A percentile compares a stretch with the other conserved stretches of the same genome.
Conservation (phyloP, 2,329 filamentous ascomycete genomes). For the Pezicula rhizophila region DNA sequence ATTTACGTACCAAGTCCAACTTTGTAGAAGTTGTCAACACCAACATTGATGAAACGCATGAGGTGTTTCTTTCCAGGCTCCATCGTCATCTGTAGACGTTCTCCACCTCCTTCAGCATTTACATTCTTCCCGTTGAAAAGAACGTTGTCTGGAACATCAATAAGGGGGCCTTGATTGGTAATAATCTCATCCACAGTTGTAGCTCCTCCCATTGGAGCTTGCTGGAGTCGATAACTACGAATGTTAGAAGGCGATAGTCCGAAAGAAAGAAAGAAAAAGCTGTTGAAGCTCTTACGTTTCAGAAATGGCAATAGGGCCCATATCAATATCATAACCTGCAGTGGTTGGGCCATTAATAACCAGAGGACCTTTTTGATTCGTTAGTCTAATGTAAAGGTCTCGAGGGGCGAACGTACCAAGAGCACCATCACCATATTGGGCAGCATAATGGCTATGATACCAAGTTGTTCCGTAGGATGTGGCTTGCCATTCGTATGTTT, state of each 20-base stretch:
- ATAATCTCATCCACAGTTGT: slow-evolving; percentile 4
- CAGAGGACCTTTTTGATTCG: slow-evolving; percentile 37
- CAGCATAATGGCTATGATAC: slow-evolving; percentile 52
- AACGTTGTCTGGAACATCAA: slow-evolving; percentile 15
- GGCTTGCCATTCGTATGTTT: slow-evolving; percentile 3
- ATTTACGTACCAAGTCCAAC: slow-evolving; percentile 25
- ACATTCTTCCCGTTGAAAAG: slow-evolving; percentile 13
- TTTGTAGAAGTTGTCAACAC: slow-evolving; percentile 37
- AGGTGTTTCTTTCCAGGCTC: slow-evolving; percentile 29
- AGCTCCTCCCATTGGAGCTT: slow-evolving; percentile 9
- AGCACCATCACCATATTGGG: slow-evolving; percentile 44
- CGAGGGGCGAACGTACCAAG: slow-evolving; percentile 18
- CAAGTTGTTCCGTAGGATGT: slow-evolving; percentile 39
- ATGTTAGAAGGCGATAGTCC: not conserved
- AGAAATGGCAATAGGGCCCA: slow-evolving; percentile 38
- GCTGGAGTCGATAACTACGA: slow-evolving; percentile 22
- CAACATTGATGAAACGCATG: slow-evolving; percentile 40
- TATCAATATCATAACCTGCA: slow-evolving; percentile 51
- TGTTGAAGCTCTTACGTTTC: not conserved
- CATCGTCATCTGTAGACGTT: slow-evolving; percentile 26
- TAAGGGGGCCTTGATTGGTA: slow-evolving; percentile 1
- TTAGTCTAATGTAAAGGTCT: no score
- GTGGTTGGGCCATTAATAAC: slow-evolving; percentile 52
- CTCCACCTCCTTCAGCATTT: slow-evolving; percentile 1
- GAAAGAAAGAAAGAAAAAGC: not conserved